Conservation (phyloP, 192 early-diverging fungal species). For the Lobosporangium transversale region DNA sequence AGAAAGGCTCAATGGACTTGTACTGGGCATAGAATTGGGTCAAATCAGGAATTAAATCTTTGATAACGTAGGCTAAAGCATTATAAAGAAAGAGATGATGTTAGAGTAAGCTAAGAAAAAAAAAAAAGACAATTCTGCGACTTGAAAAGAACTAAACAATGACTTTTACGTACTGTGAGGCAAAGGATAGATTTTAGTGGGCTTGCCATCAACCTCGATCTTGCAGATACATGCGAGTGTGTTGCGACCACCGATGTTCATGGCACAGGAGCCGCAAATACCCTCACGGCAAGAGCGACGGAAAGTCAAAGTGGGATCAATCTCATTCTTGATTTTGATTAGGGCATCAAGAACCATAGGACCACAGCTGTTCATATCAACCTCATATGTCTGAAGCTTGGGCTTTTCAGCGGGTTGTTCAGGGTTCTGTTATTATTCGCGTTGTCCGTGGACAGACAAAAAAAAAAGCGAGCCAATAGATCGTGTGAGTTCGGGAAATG, state of each 20-base stretch:
- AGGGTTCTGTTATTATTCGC: slow-evolving; percentile 71
- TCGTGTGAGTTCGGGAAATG: slow-evolving; percentile 8
- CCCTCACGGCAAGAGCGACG: slow-evolving; percentile 97
- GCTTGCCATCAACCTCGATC: slow-evolving; percentile 79
- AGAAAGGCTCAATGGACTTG: slow-evolving; percentile 95
- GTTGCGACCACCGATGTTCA: slow-evolving; percentile 98
- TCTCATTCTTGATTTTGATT: slow-evolving; percentile 98
- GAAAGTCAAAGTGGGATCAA: slow-evolving; percentile 94
- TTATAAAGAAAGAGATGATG: too few species aligned
- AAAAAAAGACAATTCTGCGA: not conserved
- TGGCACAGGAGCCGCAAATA: slow-evolving; percentile 97
- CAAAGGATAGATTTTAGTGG: slow-evolving; percentile 92
- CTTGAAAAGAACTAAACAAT: not conserved
- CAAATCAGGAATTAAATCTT: slow-evolving; percentile 97
- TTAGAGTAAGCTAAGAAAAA: too few species aligned
- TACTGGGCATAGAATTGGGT: slow-evolving; percentile 99
- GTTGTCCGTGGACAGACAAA: too few species aligned
- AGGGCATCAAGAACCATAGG: slow-evolving; percentile 97
- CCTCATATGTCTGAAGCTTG: slow-evolving; percentile 83
- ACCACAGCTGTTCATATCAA: slow-evolving; percentile 92
- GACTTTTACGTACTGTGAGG: slow-evolving; percentile 89
- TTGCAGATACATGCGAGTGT: slow-evolving; percentile 93
- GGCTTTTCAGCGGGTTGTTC: slow-evolving; percentile 91
- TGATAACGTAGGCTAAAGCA: slow-evolving; percentile 88
- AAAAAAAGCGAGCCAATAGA: not conserved